Conservation (phyloP, 2,329 filamentous ascomycete species). For the Ophiostoma triangulosporum region DNA sequence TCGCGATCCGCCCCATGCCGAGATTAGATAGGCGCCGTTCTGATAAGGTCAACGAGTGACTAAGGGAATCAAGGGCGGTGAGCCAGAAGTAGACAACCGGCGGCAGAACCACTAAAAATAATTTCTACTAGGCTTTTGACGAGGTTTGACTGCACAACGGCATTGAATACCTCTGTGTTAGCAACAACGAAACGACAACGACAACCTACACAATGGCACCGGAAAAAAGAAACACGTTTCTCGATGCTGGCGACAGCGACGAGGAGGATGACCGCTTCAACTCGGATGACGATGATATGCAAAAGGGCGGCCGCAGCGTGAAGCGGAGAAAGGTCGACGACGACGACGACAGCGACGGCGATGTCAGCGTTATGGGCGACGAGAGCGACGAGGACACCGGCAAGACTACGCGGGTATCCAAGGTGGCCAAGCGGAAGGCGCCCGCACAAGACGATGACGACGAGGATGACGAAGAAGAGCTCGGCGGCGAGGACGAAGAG, state of each 20-base stretch:
- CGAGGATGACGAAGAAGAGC: neutral
- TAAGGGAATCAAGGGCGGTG: neutral
- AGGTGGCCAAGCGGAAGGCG: neutral
- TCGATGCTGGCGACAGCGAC: constrained; percentile 47
- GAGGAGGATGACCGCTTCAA: constrained; percentile 47
- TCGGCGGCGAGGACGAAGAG: constrained; percentile 10
- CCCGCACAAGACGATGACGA: neutral
- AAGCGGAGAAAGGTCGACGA: constrained; percentile 51
- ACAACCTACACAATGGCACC: constrained; percentile 38
- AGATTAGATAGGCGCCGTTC: neutral
- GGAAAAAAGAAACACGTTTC: constrained; percentile 59
- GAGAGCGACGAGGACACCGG: neutral
- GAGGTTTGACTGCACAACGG: no score
- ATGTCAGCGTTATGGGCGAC: constrained; percentile 18
- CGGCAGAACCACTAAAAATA: neutral
- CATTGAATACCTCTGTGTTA: no score
- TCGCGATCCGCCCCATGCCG: neutral
- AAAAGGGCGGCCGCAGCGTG: constrained; percentile 45
- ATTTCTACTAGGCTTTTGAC: neutral
- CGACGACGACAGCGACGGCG: constrained; percentile 22
- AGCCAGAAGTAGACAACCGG: neutral
- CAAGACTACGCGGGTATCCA: neutral
- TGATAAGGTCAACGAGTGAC: neutral
- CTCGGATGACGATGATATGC: constrained; percentile 52
- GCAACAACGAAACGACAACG: neutral